These are phyloP conservation scores for Heterobasidion occidentale DNA, from an alignment of 1,284 basidiomycete genomes.

Conservation along the genomic window DNA sequence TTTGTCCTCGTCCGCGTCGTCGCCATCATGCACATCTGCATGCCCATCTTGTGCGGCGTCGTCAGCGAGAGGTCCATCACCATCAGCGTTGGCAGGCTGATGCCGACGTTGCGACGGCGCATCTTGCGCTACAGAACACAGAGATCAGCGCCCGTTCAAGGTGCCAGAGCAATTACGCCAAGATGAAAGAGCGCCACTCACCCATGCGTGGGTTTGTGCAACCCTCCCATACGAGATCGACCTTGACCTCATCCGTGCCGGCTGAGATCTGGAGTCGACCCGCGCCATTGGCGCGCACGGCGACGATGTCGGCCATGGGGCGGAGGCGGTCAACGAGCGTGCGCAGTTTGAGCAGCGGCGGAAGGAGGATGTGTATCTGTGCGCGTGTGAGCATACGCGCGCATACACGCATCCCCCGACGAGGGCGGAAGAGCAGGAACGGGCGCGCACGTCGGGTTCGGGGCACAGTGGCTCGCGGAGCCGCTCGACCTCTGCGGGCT, in stretches of 20 bases:
- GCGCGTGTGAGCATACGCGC: background rate
- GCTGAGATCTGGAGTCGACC: conserved; percentile 65
- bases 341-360: conserved; percentile 70
- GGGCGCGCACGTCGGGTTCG: conserved; percentile 69
- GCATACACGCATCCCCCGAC: background rate
- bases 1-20: conserved; percentile 26
- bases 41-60: background rate
- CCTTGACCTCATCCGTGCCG: conserved; percentile 59
- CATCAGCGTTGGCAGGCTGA: too few species aligned
- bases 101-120: conserved; percentile 11
- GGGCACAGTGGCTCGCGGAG: conserved; percentile 83
- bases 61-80: background rate
- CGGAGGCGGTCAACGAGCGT: conserved; percentile 73
- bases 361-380: conserved; percentile 79
- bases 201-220: conserved; percentile 64
- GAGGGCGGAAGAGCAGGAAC: background rate
- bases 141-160: background rate
- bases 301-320: conserved; percentile 71
- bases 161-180: background rate
- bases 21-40: conserved; percentile 22
- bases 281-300: conserved; percentile 58
- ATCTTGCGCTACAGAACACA: background rate
- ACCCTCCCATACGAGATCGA: conserved; percentile 79
- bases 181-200: conserved; percentile 22
- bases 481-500: conserved; percentile 60